These are phyloP conservation scores for Globisporangium rhizosaccharum DNA, from an alignment of 352 stramenopile species.

Conservation along the genomic window DNA sequence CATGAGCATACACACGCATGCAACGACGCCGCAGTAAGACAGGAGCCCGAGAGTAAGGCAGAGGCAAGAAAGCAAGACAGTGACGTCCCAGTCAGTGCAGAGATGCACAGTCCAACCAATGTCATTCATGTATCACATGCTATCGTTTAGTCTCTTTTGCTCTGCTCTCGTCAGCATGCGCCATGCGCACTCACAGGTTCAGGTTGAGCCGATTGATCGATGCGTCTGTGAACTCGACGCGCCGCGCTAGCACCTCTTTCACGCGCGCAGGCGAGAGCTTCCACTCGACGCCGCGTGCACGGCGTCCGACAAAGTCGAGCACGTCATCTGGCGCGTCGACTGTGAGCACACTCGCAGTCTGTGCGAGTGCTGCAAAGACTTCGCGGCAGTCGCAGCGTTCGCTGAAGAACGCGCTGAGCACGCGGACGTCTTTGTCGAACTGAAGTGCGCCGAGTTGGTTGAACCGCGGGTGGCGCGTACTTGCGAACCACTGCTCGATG, in stretches of 20 bases:
- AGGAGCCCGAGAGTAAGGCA: no score
- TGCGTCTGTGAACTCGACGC: conserved; percentile 70
- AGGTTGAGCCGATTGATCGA: conserved; percentile 63
- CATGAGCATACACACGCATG: no score
- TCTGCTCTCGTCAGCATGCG: no score
- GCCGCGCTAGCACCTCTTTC: conserved; percentile 69
- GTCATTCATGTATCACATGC: no score
- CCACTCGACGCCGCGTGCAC: conserved; percentile 62
- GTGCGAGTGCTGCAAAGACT: conserved; percentile 51
- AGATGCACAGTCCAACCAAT: no score
- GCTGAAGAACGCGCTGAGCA: conserved; percentile 62
- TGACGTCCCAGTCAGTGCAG: no score
- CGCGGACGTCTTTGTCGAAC: conserved; percentile 83
- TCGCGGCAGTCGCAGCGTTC: conserved; percentile 46
- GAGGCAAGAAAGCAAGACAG: no score
- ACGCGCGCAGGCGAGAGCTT: conserved; percentile 55
- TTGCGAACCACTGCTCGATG: conserved; percentile 58
- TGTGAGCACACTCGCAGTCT: conserved; percentile 67
- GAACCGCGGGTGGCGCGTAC: conserved; percentile 44
- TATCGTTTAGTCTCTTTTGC: no score
- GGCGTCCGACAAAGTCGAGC: conserved; percentile 65
- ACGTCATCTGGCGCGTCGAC: conserved; percentile 72
- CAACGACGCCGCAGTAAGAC: no score
- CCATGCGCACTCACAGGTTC: conserved; percentile 7
- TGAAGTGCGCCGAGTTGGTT: conserved; percentile 82